A percentile compares a stretch with the other conserved stretches of the same genome.
These are phyloP conservation scores for Pseudocercospora fijiensis DNA, from an alignment of 2,329 filamentous ascomycete species.

Conservation along the genomic window DNA sequence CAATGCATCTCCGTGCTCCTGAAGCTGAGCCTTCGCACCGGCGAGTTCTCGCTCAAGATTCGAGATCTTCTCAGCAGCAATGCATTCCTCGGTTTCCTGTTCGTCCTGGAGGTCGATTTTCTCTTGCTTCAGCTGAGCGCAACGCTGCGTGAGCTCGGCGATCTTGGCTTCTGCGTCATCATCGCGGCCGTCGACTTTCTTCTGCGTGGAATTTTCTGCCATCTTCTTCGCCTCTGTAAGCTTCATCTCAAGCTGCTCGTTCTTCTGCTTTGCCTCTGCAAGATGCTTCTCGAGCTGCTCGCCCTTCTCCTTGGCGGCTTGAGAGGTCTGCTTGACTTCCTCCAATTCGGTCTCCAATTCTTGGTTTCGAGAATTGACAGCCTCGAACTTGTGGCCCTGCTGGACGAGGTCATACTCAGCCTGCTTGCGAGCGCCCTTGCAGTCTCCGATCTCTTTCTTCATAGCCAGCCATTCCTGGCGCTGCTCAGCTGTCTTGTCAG, in stretches of 20 bases:
- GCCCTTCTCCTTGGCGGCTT: not conserved
- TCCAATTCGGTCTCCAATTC: not conserved
- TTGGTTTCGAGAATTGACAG: not conserved
- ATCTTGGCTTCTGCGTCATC: not conserved
- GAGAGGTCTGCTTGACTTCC: not conserved
- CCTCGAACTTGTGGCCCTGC: not conserved
- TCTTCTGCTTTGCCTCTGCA: not conserved
- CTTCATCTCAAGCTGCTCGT: not conserved
- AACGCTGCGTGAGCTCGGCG: not conserved
- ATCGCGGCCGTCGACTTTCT: not conserved
- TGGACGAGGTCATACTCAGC: not conserved
- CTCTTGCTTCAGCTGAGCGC: not conserved
- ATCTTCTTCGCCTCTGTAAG: not conserved
- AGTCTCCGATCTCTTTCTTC: slow-evolving; percentile 4
- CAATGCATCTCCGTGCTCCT: not conserved
- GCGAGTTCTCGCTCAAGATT: not conserved
- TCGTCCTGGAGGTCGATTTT: not conserved
- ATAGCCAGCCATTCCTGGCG: not conserved
- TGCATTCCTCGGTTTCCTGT: not conserved
- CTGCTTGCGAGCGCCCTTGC: not conserved
- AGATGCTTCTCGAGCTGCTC: not conserved
- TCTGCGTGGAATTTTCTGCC: not conserved
- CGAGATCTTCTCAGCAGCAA: not conserved
- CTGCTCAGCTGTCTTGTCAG: not conserved
- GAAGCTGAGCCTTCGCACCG: not conserved